phyloP scores from a whole-genome alignment of 1,139 yeast genomes.

The Pichia sp. region DNA sequence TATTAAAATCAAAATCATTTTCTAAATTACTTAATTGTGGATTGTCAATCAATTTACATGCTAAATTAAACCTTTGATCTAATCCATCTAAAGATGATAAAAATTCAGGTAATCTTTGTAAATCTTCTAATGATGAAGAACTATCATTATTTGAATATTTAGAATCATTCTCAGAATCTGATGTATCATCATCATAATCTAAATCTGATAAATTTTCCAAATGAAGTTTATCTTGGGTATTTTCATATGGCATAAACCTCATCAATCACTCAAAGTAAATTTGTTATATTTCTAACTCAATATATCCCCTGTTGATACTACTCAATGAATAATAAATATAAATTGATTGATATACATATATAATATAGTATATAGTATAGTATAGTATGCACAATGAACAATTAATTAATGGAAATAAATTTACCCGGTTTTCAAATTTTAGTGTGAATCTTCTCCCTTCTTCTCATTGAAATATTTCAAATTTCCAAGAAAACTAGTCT shows the following conservation, averaged over 20 bases:
- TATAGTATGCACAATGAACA: no score
- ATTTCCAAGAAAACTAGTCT: no score
- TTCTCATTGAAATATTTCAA: no score
- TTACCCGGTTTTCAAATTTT: background rate
- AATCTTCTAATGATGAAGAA: slow-evolving; percentile 1
- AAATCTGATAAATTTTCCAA: background rate
- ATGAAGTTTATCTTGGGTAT: background rate
- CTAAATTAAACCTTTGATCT: slow-evolving; percentile 8
- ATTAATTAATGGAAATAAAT: background rate
- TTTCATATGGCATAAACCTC: background rate
- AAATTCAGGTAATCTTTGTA: slow-evolving; percentile 5
- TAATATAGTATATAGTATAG: no score
- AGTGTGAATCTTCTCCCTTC: no score
- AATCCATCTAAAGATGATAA: slow-evolving; percentile 6
- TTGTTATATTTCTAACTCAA: no score
- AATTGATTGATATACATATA: no score
- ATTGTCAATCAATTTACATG: slow-evolving; percentile 1
- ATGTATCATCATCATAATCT: background rate
- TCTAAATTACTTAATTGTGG: no score
- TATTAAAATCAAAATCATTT: no score
- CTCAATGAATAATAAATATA: no score
- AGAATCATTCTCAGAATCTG: background rate
- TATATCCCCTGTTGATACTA: no score
- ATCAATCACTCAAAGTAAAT: background rate
- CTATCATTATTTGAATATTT: background rate